Conservation (phyloP, 257 asterid species). For the Solanum sitiens region DNA sequence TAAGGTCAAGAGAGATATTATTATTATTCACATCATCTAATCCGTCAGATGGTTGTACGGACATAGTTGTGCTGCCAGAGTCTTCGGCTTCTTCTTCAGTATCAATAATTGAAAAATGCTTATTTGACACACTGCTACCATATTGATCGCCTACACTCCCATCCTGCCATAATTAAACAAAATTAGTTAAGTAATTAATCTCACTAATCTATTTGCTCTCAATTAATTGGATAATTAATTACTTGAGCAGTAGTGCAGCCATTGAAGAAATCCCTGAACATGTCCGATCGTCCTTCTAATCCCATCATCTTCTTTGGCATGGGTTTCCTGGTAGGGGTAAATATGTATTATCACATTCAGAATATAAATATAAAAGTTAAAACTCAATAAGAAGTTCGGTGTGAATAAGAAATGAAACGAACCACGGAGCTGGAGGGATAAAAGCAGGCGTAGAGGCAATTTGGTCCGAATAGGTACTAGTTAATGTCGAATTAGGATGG, state of each 20-base stretch:
- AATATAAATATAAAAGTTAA: too few species aligned
- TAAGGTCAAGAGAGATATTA: conserved; percentile 46
- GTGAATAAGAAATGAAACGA: not conserved
- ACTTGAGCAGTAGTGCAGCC: conserved; percentile 2
- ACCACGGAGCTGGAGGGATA: not conserved
- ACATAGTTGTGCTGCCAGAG: not conserved
- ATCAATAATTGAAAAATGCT: not conserved
- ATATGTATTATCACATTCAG: not conserved
- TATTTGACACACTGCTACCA: not conserved
- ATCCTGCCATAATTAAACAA: not conserved
- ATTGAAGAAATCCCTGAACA: conserved; percentile 23
- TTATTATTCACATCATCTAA: not conserved
- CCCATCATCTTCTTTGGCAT: not conserved
- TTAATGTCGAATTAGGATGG: not conserved
- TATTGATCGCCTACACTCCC: not conserved
- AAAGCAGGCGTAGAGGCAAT: not conserved
- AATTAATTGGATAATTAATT: not conserved
- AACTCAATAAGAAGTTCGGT: not conserved
- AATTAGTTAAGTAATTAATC: not conserved
- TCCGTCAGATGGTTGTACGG: not conserved
- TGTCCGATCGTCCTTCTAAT: not conserved
- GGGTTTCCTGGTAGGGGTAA: not conserved
- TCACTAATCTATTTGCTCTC: not conserved
- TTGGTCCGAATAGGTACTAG: not conserved
- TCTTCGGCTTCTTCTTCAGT: not conserved